These are phyloP conservation scores for Eucalyptus melliodora DNA, from an alignment of 345 rosid species.

Conservation along the genomic window DNA sequence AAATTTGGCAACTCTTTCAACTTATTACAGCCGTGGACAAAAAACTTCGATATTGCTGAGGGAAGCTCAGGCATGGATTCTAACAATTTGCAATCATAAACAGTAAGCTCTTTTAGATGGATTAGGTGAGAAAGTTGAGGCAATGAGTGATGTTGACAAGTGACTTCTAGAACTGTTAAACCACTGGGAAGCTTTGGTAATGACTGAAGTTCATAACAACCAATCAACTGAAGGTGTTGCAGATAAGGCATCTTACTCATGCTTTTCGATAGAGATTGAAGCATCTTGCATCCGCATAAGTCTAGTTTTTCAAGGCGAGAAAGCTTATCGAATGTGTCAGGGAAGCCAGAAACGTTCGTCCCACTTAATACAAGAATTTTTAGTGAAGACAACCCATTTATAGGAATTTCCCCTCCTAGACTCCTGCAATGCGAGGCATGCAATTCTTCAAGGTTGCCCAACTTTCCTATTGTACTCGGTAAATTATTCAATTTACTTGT, in stretches of 20 bases:
- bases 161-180: neutral
- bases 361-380: neutral
- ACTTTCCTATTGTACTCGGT: neutral
- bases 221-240: neutral
- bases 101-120: neutral
- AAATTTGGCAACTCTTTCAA: neutral
- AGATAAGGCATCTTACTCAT: neutral
- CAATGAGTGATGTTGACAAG: neutral
- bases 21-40: neutral
- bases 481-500: neutral
- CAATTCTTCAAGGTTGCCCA: neutral
- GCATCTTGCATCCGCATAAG: neutral
- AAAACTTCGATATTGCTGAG: neutral
- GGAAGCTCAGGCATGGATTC: neutral
- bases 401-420: neutral
- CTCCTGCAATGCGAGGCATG: neutral
- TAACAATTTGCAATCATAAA: neutral
- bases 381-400: neutral
- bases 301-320: neutral
- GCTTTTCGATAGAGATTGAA: neutral
- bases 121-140: neutral
- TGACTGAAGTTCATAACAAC: neutral
- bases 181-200: fast-evolving
- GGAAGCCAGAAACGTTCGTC: neutral
- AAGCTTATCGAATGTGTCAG: neutral